A percentile compares a stretch with the other conserved stretches of the same genome.
Evolutionary conservation across 2,329 filamentous ascomycete species (phyloP).

Genomic region (Chaetomiaceae sp.): DNA sequence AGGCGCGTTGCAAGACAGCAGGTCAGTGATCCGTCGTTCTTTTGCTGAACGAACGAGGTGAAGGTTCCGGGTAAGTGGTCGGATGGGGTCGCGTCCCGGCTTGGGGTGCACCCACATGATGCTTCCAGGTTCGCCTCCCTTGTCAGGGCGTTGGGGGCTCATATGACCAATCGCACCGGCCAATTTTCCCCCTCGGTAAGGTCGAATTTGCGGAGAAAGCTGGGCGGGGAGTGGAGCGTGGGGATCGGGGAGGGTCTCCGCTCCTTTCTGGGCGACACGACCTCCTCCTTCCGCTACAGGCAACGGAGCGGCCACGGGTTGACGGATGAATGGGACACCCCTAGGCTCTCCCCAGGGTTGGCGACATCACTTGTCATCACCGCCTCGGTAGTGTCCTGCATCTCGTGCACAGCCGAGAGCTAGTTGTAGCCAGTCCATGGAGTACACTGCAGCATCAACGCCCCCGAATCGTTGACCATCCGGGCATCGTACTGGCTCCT

Average conservation of each 20-base stretch:
- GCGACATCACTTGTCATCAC: no score
- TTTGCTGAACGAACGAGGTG: background rate
- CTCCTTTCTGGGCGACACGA: conserved; percentile 1
- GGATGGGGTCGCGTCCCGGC: background rate
- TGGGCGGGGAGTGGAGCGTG: conserved; percentile 6
- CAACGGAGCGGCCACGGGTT: background rate
- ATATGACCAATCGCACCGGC: background rate
- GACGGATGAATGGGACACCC: no score
- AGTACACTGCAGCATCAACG: no score
- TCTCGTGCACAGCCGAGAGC: no score
- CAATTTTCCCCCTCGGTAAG: background rate
- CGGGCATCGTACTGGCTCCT: no score
- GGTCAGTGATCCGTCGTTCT: background rate
- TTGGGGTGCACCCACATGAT: conserved; percentile 7
- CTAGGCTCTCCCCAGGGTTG: no score
- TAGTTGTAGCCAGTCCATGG: no score
- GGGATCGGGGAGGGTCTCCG: conserved; percentile 1
- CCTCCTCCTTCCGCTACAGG: background rate
- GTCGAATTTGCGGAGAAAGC: conserved; percentile 7
- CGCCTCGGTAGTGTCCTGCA: no score
- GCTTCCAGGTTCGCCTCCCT: conserved; percentile 5
- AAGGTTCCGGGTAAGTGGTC: conserved; percentile 6
- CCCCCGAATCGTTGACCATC: no score
- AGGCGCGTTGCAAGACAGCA: background rate
- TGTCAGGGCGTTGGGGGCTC: background rate